A percentile compares a stretch with the other conserved stretches of the same genome.
phyloP scores from a whole-genome alignment of 148 eudicot species.

The Gaultheria prostrata region DNA sequence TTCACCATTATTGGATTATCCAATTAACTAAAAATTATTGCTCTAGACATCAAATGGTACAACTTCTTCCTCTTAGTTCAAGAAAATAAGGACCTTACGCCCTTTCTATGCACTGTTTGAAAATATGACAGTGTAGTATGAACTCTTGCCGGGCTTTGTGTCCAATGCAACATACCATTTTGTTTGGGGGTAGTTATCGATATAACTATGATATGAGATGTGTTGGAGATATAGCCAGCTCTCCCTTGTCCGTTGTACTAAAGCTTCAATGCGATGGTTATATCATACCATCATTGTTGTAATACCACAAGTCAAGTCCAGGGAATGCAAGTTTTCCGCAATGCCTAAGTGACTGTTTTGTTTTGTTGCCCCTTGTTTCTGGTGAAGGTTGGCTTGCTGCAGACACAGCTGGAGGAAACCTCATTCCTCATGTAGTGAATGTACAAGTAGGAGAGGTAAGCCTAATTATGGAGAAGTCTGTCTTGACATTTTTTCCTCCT shows the following conservation, averaged over 20 bases:
- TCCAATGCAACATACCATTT: not conserved
- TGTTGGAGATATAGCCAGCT: too few relatives aligned
- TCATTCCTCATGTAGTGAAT: constrained; percentile 9
- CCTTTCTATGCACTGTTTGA: too few relatives aligned
- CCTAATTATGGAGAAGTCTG: not conserved
- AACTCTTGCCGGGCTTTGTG: not conserved
- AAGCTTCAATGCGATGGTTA: not conserved
- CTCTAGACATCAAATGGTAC: not conserved
- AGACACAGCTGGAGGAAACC: constrained; percentile 10
- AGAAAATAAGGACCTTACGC: too few relatives aligned
- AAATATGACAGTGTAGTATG: not conserved
- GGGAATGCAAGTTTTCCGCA: too few relatives aligned
- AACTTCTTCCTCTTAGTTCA: too few relatives aligned
- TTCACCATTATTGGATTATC: not conserved
- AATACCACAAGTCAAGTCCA: too few relatives aligned
- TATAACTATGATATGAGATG: too few relatives aligned
- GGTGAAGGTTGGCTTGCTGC: constrained; percentile 7
- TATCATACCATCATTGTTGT: not conserved
- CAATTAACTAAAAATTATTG: not conserved
- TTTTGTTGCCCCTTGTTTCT: not conserved
- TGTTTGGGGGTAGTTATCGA: not conserved
- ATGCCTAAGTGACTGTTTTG: too few relatives aligned
- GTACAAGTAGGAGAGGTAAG: constrained; percentile 10
- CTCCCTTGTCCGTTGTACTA: too few relatives aligned
- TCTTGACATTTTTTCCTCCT: too few relatives aligned